phyloP scores from a whole-genome alignment of 306 rosid genomes.

The Castanospermum australe region DNA sequence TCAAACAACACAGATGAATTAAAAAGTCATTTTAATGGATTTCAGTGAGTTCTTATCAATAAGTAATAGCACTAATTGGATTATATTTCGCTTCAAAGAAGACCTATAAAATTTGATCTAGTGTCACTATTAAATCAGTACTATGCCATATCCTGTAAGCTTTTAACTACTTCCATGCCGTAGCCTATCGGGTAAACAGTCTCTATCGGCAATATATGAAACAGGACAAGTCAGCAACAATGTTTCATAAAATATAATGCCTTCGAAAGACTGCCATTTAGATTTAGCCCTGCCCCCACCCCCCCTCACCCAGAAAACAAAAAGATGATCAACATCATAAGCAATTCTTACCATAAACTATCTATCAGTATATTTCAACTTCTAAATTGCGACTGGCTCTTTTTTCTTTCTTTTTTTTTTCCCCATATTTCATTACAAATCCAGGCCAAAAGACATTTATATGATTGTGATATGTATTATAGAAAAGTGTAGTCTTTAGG shows the following conservation, averaged over 20 bases:
- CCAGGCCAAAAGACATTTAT: background rate
- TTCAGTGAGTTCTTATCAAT: background rate
- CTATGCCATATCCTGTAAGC: background rate
- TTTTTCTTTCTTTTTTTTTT: background rate
- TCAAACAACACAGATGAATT: background rate
- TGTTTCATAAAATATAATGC: background rate
- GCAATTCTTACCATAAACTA: background rate
- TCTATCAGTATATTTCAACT: background rate
- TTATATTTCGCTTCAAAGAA: background rate
- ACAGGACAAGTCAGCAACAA: background rate
- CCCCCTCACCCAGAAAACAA: background rate
- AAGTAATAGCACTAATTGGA: slow-evolving; percentile 7
- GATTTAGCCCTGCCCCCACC: background rate
- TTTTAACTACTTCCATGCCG: background rate
- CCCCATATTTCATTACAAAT: background rate
- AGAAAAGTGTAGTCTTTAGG: background rate
- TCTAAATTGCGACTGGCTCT: background rate
- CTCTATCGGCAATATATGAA: background rate
- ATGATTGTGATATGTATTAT: background rate
- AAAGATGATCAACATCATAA: background rate
- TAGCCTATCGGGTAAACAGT: background rate
- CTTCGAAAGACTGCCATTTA: background rate
- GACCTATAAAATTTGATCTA: background rate
- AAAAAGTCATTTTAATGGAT: background rate
- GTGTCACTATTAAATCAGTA: background rate